phyloP scores from a whole-genome alignment of 768 basidiomycete genomes.

The Rhodotorula taiwanensis region DNA sequence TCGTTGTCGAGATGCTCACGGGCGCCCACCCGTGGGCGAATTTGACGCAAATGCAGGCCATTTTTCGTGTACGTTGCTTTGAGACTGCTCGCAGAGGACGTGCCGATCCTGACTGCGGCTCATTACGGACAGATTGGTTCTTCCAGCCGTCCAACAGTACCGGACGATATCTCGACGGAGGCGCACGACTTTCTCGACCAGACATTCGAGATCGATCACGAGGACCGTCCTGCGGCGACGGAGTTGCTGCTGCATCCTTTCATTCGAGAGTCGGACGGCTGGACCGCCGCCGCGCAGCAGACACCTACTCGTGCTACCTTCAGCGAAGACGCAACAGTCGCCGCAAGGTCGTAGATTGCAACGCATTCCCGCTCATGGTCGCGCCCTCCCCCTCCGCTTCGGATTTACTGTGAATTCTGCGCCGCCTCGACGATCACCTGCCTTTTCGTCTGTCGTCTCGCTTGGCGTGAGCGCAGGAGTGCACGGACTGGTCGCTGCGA shows the following conservation, averaged over 20 bases:
- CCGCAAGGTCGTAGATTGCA: not conserved
- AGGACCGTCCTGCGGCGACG: slow-evolving; percentile 45
- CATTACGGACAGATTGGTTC: slow-evolving; percentile 67
- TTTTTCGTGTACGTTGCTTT: slow-evolving; percentile 74
- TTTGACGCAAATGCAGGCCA: slow-evolving; percentile 97
- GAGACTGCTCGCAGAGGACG: no score
- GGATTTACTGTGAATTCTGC: not conserved
- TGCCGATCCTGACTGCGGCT: not conserved
- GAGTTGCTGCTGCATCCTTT: slow-evolving; percentile 46
- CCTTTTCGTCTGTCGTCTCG: not conserved
- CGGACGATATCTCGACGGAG: slow-evolving; percentile 81
- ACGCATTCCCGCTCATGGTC: no score
- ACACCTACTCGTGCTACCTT: slow-evolving; percentile 36
- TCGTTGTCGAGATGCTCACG: slow-evolving; percentile 97
- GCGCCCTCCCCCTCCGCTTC: no score
- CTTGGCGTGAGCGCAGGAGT: not conserved
- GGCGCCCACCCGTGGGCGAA: slow-evolving; percentile 94
- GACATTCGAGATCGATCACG: slow-evolving; percentile 54
- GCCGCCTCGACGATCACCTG: not conserved
- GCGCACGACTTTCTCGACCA: slow-evolving; percentile 77
- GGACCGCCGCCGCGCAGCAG: slow-evolving; percentile 14
- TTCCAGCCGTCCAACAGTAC: slow-evolving; percentile 69
- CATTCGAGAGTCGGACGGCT: slow-evolving; percentile 34
- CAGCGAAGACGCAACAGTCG: not conserved
- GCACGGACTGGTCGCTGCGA: no score